These are phyloP conservation scores for Salisapilia sapeloensis DNA, from an alignment of 352 stramenopile genomes.

Conservation along the genomic window DNA sequence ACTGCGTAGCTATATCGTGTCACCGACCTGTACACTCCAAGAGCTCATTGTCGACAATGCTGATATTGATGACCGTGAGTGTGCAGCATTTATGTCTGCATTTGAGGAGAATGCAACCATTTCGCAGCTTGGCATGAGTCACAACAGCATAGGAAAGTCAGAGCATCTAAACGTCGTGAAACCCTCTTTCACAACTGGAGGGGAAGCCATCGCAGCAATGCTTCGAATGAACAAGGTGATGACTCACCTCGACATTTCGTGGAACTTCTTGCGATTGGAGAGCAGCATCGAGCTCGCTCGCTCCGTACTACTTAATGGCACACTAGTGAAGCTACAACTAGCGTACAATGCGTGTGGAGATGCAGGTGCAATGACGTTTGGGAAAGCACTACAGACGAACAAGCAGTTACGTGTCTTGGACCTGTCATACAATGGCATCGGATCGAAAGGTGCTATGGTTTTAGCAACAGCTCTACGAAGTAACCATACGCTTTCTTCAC, in stretches of 20 bases:
- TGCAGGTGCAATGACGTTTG: constrained; percentile 57
- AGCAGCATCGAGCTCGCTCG: constrained; percentile 47
- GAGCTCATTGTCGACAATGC: constrained; percentile 59
- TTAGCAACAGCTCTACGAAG: constrained; percentile 41
- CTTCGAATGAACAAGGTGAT: constrained; percentile 62
- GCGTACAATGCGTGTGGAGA: constrained; percentile 67
- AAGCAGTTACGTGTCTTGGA: constrained; percentile 40
- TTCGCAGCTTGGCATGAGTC: constrained; percentile 44
- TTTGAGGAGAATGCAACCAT: constrained; percentile 75
- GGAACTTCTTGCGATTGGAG: constrained; percentile 78
- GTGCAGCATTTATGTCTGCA: constrained; percentile 63
- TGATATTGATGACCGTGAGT: constrained; percentile 81
- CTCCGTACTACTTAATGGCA: constrained; percentile 46
- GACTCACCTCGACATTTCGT: constrained; percentile 68
- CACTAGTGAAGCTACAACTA: constrained; percentile 44
- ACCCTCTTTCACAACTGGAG: constrained; percentile 65
- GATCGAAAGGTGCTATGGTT: constrained; percentile 49
- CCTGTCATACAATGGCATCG: constrained; percentile 65
- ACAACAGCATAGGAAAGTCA: constrained; percentile 77
- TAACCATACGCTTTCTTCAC: constrained; percentile 32
- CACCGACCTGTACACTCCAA: constrained; percentile 33
- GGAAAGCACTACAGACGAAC: constrained; percentile 45
- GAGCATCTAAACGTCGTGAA: constrained; percentile 82
- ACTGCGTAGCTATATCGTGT: constrained; percentile 33
- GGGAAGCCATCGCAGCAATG: constrained; percentile 82